Conservation (phyloP, 2,329 filamentous ascomycete species). For the Nakataea oryzae region DNA sequence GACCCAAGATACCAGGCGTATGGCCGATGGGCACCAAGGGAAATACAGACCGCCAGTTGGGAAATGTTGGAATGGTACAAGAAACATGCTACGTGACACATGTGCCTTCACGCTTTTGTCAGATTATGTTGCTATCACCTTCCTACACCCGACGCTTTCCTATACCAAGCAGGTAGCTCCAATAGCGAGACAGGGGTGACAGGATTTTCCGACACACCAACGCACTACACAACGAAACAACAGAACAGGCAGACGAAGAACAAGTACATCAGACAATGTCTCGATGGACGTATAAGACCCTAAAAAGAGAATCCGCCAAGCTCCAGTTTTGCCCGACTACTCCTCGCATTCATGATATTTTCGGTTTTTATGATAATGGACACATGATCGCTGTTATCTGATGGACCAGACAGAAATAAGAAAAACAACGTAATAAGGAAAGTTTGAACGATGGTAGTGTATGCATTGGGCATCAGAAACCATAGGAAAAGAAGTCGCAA, state of each 20-base stretch:
- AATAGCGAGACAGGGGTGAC: not conserved
- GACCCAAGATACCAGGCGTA: not conserved
- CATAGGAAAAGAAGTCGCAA: slow-evolving; percentile 1
- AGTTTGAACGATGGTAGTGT: not conserved
- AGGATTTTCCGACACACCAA: too few species aligned
- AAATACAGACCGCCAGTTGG: not conserved
- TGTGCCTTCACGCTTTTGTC: not conserved
- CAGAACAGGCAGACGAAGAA: not conserved
- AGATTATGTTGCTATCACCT: not conserved
- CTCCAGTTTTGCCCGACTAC: not conserved
- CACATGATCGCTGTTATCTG: not conserved
- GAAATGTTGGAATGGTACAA: not conserved
- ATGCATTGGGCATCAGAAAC: not conserved
- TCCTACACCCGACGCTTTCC: not conserved
- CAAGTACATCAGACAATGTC: not conserved
- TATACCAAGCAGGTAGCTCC: too few species aligned
- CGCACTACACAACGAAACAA: not conserved
- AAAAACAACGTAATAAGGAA: not conserved
- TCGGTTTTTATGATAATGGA: not conserved
- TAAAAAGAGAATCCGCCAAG: not conserved
- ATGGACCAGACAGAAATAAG: not conserved
- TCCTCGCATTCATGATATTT: not conserved
- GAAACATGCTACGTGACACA: not conserved
- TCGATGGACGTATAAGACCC: not conserved
- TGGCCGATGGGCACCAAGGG: not conserved